Conservation (phyloP, 306 rosid genomes). For the Vigna trinervia region DNA sequence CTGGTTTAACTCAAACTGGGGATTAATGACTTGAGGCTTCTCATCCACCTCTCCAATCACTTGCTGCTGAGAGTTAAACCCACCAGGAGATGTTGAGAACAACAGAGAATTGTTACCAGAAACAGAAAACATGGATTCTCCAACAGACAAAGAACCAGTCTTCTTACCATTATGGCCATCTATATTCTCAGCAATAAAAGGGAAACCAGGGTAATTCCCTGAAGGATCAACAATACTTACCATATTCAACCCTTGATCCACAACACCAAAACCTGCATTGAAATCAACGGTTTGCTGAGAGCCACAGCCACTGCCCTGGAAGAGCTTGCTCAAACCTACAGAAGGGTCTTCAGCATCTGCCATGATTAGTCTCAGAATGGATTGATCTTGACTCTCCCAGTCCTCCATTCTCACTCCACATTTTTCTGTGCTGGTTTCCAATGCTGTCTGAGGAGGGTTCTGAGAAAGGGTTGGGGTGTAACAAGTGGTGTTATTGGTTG, state of each 20-base stretch:
- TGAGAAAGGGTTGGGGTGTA: constrained; percentile 24
- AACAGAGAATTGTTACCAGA: constrained; percentile 49
- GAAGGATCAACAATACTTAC: constrained; percentile 50
- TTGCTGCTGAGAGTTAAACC: constrained; percentile 60
- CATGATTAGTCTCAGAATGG: constrained; percentile 82
- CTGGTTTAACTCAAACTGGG: constrained; percentile 66
- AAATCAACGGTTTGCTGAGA: constrained; percentile 65
- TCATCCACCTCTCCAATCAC: constrained; percentile 62
- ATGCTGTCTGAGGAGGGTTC: constrained; percentile 39
- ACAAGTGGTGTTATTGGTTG: constrained; percentile 32
- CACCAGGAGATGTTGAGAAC: constrained; percentile 52
- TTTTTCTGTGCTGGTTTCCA: constrained; percentile 51
- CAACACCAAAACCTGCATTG: constrained; percentile 58
- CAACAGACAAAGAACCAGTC: constrained; percentile 24
- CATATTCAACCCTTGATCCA: constrained; percentile 70
- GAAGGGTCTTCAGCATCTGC: constrained; percentile 91
- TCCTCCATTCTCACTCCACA: constrained; percentile 81
- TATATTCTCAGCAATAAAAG: constrained; percentile 46
- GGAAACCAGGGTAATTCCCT: constrained; percentile 50
- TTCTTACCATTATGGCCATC: constrained; percentile 33
- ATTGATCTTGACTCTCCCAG: constrained; percentile 91
- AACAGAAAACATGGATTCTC: constrained; percentile 50
- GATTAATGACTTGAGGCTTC: constrained; percentile 75
- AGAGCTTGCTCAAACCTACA: constrained; percentile 74
- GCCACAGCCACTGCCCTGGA: constrained; percentile 55